Percentiles rank a stretch among this genome's conserved stretches.
phyloP scores from a whole-genome alignment of 139 green algal species.

The Dunaliella sp. region DNA sequence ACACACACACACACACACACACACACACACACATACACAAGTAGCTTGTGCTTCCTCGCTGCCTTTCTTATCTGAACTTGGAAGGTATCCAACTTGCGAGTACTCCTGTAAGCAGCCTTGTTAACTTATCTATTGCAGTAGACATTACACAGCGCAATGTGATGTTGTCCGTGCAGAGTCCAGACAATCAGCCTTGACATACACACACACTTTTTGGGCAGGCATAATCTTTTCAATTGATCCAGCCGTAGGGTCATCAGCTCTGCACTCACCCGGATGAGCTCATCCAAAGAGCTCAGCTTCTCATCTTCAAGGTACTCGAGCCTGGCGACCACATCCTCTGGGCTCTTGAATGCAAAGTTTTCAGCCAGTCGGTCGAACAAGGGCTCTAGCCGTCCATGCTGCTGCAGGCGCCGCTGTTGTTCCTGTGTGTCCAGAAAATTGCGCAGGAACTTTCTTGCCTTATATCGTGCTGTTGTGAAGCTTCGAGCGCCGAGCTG shows the following conservation, averaged over 20 bases:
- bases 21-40: not conserved
- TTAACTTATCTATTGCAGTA: too few relatives aligned
- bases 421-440: slow-evolving; percentile 33
- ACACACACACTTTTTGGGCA: slow-evolving; percentile 7
- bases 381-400: slow-evolving; percentile 40
- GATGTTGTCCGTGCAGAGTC: too few relatives aligned
- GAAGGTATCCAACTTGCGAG: too few relatives aligned
- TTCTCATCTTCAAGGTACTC: slow-evolving; percentile 56
- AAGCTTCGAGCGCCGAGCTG: too few relatives aligned
- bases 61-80: too few relatives aligned
- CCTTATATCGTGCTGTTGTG: too few relatives aligned
- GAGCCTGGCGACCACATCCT: slow-evolving; percentile 45
- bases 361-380: slow-evolving; percentile 45
- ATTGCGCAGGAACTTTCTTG: too few relatives aligned
- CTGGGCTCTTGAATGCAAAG: slow-evolving; percentile 42
- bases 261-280: slow-evolving; percentile 33
- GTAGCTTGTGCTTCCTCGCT: too few relatives aligned
- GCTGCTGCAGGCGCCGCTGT: slow-evolving; percentile 47
- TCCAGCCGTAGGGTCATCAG: not conserved
- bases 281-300: slow-evolving; percentile 48
- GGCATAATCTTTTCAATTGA: not conserved
- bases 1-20: not conserved
- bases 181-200: too few relatives aligned
- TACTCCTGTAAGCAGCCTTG: too few relatives aligned
- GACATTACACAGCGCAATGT: too few relatives aligned